Percentiles rank a stretch among this genome's conserved stretches.
These are phyloP conservation scores for Coemansia sp. DNA, from an alignment of 192 early-diverging fungal genomes.

Conservation along the genomic window DNA sequence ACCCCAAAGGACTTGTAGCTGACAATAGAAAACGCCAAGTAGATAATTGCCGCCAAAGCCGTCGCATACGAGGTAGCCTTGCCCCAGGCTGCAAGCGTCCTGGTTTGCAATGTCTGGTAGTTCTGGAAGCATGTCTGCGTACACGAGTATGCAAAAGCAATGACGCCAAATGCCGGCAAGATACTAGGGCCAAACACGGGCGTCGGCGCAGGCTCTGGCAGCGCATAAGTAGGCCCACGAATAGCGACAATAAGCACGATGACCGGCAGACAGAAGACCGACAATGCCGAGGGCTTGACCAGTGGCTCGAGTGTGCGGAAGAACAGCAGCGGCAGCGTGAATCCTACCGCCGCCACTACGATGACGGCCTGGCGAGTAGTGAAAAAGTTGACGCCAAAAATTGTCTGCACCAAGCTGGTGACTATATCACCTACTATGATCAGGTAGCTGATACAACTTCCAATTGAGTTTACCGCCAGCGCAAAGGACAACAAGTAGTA, in stretches of 20 bases:
- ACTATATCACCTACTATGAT: constrained; percentile 54
- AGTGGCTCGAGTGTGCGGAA: constrained; percentile 65
- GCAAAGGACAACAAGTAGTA: constrained; percentile 59
- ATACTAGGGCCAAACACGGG: constrained; percentile 62
- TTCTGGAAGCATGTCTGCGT: constrained; percentile 65
- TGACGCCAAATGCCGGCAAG: constrained; percentile 65
- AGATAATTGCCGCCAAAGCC: constrained; percentile 55
- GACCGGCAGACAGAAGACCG: constrained; percentile 64
- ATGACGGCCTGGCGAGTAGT: constrained; percentile 33
- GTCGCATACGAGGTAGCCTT: constrained; percentile 58
- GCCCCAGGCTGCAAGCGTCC: constrained; percentile 55
- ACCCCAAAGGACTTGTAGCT: constrained; percentile 66
- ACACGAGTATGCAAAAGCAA: constrained; percentile 70
- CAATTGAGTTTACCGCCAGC: constrained; percentile 62
- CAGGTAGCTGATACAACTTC: constrained; percentile 67
- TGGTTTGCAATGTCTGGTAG: constrained; percentile 57
- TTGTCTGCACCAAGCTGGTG: constrained; percentile 18
- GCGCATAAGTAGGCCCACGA: constrained; percentile 58
- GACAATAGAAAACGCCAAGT: constrained; percentile 62
- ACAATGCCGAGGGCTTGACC: constrained; percentile 58
- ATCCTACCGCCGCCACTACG: constrained; percentile 15
- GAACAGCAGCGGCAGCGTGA: constrained; percentile 64
- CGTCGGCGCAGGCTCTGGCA: constrained; percentile 57
- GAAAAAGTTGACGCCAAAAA: constrained; percentile 20
- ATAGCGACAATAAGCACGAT: constrained; percentile 64